Evolutionary conservation across 495 filamentous ascomycete genomes (phyloP).

Genomic region (Wilcoxina mikolae): DNA sequence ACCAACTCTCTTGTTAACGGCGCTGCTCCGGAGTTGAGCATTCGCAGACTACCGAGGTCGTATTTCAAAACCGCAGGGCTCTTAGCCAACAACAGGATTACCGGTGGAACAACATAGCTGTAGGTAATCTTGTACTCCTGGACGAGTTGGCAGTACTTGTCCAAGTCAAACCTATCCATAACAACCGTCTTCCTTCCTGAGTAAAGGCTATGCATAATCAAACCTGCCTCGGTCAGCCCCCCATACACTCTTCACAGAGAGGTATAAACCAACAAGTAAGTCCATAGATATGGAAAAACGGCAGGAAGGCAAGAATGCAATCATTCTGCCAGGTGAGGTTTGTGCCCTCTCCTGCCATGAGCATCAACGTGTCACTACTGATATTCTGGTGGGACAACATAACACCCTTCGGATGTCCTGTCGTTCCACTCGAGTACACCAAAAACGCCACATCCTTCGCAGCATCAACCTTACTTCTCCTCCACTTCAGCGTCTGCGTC

Average conservation of each 20-base stretch:
- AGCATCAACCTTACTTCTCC: slow-evolving; percentile 35
- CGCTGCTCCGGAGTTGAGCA: slow-evolving; percentile 82
- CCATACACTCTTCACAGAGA: neutral
- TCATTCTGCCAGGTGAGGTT: slow-evolving; percentile 52
- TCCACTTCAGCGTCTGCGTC: slow-evolving; percentile 34
- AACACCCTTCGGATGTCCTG: slow-evolving; percentile 86
- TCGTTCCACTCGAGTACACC: slow-evolving; percentile 81
- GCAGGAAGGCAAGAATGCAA: slow-evolving; percentile 60
- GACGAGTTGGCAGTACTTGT: slow-evolving; percentile 58
- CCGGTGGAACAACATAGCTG: slow-evolving; percentile 70
- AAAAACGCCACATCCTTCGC: slow-evolving; percentile 50
- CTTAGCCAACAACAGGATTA: slow-evolving; percentile 68
- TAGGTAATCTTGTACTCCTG: slow-evolving; percentile 64
- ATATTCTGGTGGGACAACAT: slow-evolving; percentile 75
- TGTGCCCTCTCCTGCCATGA: slow-evolving; percentile 41
- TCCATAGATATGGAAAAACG: slow-evolving; percentile 91
- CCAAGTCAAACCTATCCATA: slow-evolving; percentile 73
- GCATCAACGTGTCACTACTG: slow-evolving; percentile 50
- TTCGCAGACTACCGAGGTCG: slow-evolving; percentile 61
- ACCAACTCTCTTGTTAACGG: slow-evolving; percentile 74
- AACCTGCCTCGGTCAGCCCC: neutral
- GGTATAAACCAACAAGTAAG: slow-evolving; percentile 17
- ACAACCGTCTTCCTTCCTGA: slow-evolving; percentile 56
- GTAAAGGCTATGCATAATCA: slow-evolving; percentile 47
- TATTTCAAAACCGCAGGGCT: slow-evolving; percentile 61